phyloP scores from a whole-genome alignment of 495 filamentous ascomycete species.

The Talaromyces stipitatus region DNA sequence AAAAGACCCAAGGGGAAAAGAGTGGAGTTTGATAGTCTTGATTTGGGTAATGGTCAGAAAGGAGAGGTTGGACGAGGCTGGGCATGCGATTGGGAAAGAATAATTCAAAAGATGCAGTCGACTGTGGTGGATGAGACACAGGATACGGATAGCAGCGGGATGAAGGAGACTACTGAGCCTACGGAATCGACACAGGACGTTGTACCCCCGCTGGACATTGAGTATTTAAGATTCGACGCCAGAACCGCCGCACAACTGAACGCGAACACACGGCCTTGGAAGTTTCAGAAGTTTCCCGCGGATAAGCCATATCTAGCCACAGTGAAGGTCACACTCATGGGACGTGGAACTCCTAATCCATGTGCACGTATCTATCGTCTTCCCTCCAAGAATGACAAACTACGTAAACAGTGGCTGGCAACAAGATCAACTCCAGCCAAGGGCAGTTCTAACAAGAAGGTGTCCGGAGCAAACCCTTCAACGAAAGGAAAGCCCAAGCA shows the following conservation, averaged over 20 bases:
- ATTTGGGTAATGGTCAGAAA: slow-evolving; percentile 63
- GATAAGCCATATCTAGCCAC: slow-evolving; percentile 39
- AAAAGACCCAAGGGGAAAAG: slow-evolving; percentile 76
- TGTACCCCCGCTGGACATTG: slow-evolving; percentile 23
- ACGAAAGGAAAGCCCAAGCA: slow-evolving; percentile 7
- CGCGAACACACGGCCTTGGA: slow-evolving; percentile 15
- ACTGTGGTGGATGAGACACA: slow-evolving; percentile 7
- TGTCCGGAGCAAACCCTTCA: slow-evolving; percentile 10
- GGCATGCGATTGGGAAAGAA: slow-evolving; percentile 78
- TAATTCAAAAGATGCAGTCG: slow-evolving; percentile 31
- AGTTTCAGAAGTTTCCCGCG: slow-evolving; percentile 16
- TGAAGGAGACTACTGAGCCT: neutral
- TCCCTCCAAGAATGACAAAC: slow-evolving; percentile 36
- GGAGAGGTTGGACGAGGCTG: slow-evolving; percentile 81
- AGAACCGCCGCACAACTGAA: slow-evolving; percentile 12
- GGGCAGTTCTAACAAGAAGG: neutral
- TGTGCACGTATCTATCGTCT: slow-evolving; percentile 68
- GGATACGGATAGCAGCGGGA: slow-evolving; percentile 6
- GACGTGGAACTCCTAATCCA: slow-evolving; percentile 51
- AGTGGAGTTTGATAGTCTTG: slow-evolving; percentile 66
- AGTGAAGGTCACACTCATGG: slow-evolving; percentile 49
- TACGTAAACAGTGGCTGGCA: slow-evolving; percentile 47
- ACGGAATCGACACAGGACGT: neutral
- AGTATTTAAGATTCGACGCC: slow-evolving; percentile 16
- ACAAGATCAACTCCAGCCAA: neutral